Evolutionary conservation across 768 basidiomycete genomes (phyloP).

Genomic region (Xerocomus potaroensis): DNA sequence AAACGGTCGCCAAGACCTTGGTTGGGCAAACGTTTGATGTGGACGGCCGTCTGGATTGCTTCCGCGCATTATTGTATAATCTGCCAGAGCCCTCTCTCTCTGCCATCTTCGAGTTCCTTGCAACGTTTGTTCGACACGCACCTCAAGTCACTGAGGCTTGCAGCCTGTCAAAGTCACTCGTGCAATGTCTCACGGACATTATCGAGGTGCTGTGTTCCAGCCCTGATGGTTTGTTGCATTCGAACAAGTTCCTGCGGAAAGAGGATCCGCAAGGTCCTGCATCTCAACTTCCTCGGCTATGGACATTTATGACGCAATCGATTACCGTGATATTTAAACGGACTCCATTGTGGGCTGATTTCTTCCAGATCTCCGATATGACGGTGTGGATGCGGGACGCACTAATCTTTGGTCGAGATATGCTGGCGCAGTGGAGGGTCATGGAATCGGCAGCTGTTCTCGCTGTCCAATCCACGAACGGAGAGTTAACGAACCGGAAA

Average conservation of each 20-base stretch:
- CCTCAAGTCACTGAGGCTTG: slow-evolving; percentile 76
- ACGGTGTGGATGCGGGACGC: slow-evolving; percentile 98
- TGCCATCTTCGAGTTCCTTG: slow-evolving; percentile 67
- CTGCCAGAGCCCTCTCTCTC: slow-evolving; percentile 62
- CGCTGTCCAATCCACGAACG: slow-evolving; percentile 21
- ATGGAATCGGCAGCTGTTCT: slow-evolving; percentile 67
- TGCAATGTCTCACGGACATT: slow-evolving; percentile 89
- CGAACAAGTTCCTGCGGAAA: slow-evolving; percentile 45
- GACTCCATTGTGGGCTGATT: slow-evolving; percentile 78
- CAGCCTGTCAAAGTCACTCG: slow-evolving; percentile 82
- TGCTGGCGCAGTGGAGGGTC: slow-evolving; percentile 74
- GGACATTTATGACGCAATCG: slow-evolving; percentile 77
- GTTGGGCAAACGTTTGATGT: slow-evolving; percentile 84
- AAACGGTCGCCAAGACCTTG: slow-evolving; percentile 72
- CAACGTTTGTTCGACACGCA: slow-evolving; percentile 60
- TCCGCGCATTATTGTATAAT: slow-evolving; percentile 70
- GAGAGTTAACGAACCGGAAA: slow-evolving; percentile 25
- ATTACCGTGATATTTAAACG: slow-evolving; percentile 81
- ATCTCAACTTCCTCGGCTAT: slow-evolving; percentile 61
- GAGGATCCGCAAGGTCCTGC: slow-evolving; percentile 43
- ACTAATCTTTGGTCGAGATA: slow-evolving; percentile 84
- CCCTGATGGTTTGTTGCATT: slow-evolving; percentile 66
- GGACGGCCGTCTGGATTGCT: slow-evolving; percentile 85
- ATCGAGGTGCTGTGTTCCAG: slow-evolving; percentile 81
- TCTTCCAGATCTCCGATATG: slow-evolving; percentile 82